These are phyloP conservation scores for Hericium coralloides DNA, from an alignment of 768 basidiomycete species.

Conservation along the genomic window DNA sequence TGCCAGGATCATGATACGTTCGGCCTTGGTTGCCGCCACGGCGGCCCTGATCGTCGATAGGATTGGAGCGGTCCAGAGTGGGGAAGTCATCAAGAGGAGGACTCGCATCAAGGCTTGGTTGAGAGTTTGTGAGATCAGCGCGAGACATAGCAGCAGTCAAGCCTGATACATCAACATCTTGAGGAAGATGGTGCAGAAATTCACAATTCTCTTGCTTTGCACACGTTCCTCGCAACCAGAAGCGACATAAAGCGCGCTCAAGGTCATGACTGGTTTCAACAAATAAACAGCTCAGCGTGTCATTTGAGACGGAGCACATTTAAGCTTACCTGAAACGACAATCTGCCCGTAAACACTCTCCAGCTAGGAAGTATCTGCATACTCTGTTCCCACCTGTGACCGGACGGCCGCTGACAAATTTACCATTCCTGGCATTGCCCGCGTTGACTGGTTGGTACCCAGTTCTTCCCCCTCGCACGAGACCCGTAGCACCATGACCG, in stretches of 20 bases:
- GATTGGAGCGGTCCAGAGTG: slow-evolving; percentile 33
- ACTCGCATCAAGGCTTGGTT: slow-evolving; percentile 26
- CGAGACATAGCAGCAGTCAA: slow-evolving; percentile 61
- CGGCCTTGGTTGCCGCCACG: slow-evolving; percentile 32
- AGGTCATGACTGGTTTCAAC: slow-evolving; percentile 67
- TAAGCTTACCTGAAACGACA: slow-evolving; percentile 87
- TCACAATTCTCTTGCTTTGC: slow-evolving; percentile 96
- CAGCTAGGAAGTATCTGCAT: slow-evolving; percentile 93
- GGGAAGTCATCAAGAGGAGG: slow-evolving; percentile 66
- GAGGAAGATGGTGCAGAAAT: slow-evolving; percentile 87
- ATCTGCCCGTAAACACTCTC: slow-evolving; percentile 92
- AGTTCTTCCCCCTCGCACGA: slow-evolving; percentile 35
- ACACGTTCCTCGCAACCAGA: slow-evolving; percentile 97
- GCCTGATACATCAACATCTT: slow-evolving; percentile 71
- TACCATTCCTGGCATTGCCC: slow-evolving; percentile 16
- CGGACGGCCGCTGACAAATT: slow-evolving; percentile 48
- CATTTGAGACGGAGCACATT: slow-evolving; percentile 3
- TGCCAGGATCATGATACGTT: slow-evolving; percentile 64
- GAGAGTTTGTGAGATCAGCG: slow-evolving; percentile 43
- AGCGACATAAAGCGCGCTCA: slow-evolving; percentile 89
- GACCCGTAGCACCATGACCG: slow-evolving; percentile 17
- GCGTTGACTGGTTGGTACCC: slow-evolving; percentile 17
- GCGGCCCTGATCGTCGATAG: slow-evolving; percentile 31
- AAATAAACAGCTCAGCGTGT: neutral
- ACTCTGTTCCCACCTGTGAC: slow-evolving; percentile 64